Evolutionary conservation across 371 early-diverging fungal genomes (phyloP).

Genomic region (Lichtheimia hyalospora): DNA sequence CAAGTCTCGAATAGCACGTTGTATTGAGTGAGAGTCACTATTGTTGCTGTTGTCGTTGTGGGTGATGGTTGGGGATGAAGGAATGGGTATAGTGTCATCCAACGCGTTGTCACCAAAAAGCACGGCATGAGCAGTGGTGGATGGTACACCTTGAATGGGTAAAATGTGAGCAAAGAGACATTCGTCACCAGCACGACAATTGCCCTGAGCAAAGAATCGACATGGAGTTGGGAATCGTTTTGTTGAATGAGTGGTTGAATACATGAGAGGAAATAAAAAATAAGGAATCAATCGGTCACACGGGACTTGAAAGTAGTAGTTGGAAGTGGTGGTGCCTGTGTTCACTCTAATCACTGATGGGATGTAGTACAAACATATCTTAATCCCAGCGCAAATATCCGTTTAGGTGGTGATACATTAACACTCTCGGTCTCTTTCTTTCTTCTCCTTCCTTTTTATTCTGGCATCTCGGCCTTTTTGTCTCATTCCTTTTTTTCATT

Average conservation of each 20-base stretch:
- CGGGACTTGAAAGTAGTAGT: not conserved
- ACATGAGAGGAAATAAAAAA: slow-evolving; percentile 6
- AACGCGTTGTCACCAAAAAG: slow-evolving; percentile 13
- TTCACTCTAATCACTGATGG: too few species aligned
- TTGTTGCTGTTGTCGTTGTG: not conserved
- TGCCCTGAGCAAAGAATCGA: slow-evolving; percentile 46
- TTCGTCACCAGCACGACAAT: slow-evolving; percentile 47
- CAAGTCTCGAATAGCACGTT: slow-evolving; percentile 38
- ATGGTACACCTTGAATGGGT: slow-evolving; percentile 33
- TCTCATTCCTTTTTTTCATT: slow-evolving; percentile 16
- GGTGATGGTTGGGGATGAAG: not conserved
- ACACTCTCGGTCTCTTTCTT: slow-evolving; percentile 1
- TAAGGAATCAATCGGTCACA: not conserved
- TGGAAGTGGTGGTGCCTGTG: not conserved
- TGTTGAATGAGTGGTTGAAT: slow-evolving; percentile 21
- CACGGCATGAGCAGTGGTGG: slow-evolving; percentile 19
- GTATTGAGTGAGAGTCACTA: slow-evolving; percentile 28
- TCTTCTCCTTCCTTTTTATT: slow-evolving; percentile 4
- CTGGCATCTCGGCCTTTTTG: slow-evolving; percentile 11
- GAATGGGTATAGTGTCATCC: slow-evolving; percentile 5
- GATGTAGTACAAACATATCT: not conserved
- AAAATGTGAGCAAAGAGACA: slow-evolving; percentile 48
- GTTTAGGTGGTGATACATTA: not conserved
- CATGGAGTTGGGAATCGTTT: slow-evolving; percentile 50
- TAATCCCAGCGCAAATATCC: not conserved